Evolutionary conservation across 306 rosid species (phyloP).

Genomic region (Comarum palustre): DNA sequence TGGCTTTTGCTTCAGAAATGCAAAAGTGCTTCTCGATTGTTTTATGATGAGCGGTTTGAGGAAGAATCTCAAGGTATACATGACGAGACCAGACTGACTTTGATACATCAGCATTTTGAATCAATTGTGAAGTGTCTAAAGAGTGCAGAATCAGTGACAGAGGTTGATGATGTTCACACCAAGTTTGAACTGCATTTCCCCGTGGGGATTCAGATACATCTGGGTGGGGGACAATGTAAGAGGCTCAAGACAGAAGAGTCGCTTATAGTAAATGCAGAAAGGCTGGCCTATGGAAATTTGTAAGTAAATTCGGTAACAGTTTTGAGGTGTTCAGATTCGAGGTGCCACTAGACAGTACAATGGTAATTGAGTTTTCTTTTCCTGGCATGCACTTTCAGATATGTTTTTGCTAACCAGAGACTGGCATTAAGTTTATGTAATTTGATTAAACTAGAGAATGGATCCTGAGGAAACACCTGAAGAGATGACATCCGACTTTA

Average conservation of each 20-base stretch:
- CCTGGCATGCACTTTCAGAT: conserved; percentile 19
- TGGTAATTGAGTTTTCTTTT: conserved; percentile 46
- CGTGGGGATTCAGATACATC: conserved; percentile 67
- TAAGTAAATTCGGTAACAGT: conserved; percentile 77
- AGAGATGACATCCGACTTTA: conserved; percentile 88
- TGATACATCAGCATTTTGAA: conserved; percentile 69
- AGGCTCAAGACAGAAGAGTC: conserved; percentile 76
- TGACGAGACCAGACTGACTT: conserved; percentile 66
- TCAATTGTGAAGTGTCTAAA: conserved; percentile 74
- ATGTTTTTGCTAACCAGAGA: conserved; percentile 12
- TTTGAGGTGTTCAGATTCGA: conserved; percentile 86
- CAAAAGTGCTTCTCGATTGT: conserved; percentile 66
- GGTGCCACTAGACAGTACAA: conserved; percentile 49
- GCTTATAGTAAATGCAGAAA: conserved; percentile 60
- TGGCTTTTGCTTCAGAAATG: conserved; percentile 93
- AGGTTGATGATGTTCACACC: conserved; percentile 92
- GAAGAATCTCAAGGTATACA: conserved; percentile 74
- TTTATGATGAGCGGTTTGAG: conserved; percentile 69
- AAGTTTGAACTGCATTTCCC: conserved; percentile 93
- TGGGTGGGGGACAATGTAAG: conserved; percentile 83
- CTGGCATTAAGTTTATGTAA: conserved; percentile 7
- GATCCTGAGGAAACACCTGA: conserved; percentile 80
- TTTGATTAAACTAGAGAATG: not conserved
- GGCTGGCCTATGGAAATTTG: conserved; percentile 93
- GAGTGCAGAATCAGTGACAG: conserved; percentile 90